Base-by-base conservation (phyloP, 208 protist genomes). In the Perkinsela sp. region DNA sequence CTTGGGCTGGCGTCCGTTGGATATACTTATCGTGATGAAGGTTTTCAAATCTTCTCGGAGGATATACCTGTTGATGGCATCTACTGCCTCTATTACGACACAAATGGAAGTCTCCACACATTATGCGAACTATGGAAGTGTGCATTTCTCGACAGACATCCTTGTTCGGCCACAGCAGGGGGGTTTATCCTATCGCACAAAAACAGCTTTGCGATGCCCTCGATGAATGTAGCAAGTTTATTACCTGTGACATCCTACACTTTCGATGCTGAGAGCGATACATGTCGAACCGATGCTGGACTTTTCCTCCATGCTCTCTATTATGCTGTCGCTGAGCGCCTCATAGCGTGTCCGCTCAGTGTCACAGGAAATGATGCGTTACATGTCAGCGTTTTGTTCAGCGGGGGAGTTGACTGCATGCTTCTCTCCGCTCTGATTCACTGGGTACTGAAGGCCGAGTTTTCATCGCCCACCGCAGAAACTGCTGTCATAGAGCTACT, bases 331-430 rank as follows among this genome's bases (percentile, higher is more conserved):
- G 29, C 66, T 2, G 32, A 68, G 22, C 28, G 68, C 32, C 6
- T 67, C 16, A 6, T 1, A 1, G 1, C 70, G 28, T 16, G 29
- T 30, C 30, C 48, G 70, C 22, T 1, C 1, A 31, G 1, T 31
- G 48, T 32, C 13, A 29, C 68, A 29, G 71, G 31, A 28, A 28
- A 30, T 1, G 71, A 71, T 32, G 69, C 31, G 29, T 66, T 57
- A 31, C 22, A 31, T n/a, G 71, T 94, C 32, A 82, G 81, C 29
- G 75, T 96, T 15, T 77, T 94, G 30, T 96, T 94, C 74, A 87
- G 80, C 1, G 91, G 91, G 0, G 89, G 92, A n/a, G 89, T 96
- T 72, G 90, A 95, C 78, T 94, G 82, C 68, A 92, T 85, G 31
- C 78, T 95, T 66, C 78, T 95, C 28, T 89, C 93, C 22, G 86